A percentile compares a stretch with the other conserved stretches of the same genome.
phyloP scores from a whole-genome alignment of 352 stramenopile genomes.

The Pythium biforme region DNA sequence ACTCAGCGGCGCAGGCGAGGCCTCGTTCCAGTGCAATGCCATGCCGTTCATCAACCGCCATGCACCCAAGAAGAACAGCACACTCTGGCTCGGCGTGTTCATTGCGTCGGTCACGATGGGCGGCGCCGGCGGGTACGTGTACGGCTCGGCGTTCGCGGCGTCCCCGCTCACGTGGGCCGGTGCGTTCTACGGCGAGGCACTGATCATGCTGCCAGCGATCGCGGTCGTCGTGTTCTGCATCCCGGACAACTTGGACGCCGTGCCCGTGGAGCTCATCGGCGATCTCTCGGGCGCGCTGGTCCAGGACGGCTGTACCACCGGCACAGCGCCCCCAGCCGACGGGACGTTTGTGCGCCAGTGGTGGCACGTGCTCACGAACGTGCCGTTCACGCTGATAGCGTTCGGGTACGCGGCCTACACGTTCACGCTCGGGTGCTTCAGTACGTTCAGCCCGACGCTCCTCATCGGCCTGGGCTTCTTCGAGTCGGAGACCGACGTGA shows the following conservation, averaged over 20 bases:
- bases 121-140: constrained; percentile 59
- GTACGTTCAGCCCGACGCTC: constrained; percentile 84
- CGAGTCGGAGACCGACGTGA: constrained; percentile 71
- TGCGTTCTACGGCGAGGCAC: constrained; percentile 84
- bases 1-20: constrained; percentile 88
- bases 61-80: constrained; percentile 58
- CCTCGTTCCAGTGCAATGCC: constrained; percentile 91
- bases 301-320: background rate
- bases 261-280: constrained; percentile 31
- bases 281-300: background rate
- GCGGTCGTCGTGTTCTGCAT: constrained; percentile 65
- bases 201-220: constrained; percentile 62
- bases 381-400: constrained; percentile 69
- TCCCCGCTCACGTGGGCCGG: constrained; percentile 66
- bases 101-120: constrained; percentile 85
- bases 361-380: constrained; percentile 4
- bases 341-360: constrained; percentile 1
- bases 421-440: constrained; percentile 82
- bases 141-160: constrained; percentile 68
- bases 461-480: constrained; percentile 88
- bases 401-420: constrained; percentile 87
- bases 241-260: constrained; percentile 40
- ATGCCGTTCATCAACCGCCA: constrained; percentile 92
- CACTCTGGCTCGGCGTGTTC: constrained; percentile 92
- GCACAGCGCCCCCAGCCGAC: background rate